Conservation (phyloP, 2,329 filamentous ascomycete species). For the Rugonectria rugulosa region DNA sequence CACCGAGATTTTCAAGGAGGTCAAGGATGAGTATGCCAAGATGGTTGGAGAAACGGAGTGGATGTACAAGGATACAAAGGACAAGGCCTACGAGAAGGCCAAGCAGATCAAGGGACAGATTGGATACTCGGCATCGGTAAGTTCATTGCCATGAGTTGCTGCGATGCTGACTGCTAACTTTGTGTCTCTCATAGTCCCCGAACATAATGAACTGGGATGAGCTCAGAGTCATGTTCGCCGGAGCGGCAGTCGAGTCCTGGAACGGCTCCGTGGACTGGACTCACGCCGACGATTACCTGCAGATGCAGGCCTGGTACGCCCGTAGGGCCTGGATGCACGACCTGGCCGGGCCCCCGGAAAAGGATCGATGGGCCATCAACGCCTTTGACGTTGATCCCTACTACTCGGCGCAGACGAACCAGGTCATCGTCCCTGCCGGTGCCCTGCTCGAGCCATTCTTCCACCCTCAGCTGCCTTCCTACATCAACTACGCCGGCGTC, state of each 20-base stretch:
- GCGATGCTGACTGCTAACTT: not conserved
- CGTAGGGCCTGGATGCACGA: conserved; percentile 13
- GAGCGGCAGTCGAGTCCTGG: not conserved
- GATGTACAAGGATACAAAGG: conserved; percentile 9
- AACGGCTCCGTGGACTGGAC: conserved; percentile 7
- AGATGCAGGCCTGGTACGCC: conserved; percentile 17
- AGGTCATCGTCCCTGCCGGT: conserved; percentile 24
- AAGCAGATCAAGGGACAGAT: conserved; percentile 1
- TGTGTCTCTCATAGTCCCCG: not conserved
- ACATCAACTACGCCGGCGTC: conserved; percentile 21
- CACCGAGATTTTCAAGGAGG: not conserved
- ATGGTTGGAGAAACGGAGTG: conserved; percentile 15
- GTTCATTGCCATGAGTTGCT: not conserved
- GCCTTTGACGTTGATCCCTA: conserved; percentile 5
- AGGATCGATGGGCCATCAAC: conserved; percentile 5
- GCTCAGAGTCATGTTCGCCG: conserved; percentile 13
- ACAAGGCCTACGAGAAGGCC: conserved; percentile 10
- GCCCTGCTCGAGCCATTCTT: conserved; percentile 20
- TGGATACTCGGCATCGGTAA: conserved; percentile 12
- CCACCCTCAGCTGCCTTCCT: conserved; percentile 9
- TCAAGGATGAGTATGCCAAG: conserved; percentile 9
- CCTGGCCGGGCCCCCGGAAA: conserved; percentile 3
- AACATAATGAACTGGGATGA: conserved; percentile 5
- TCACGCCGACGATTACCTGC: conserved; percentile 25
- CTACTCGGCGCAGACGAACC: conserved; percentile 24